These are phyloP conservation scores for Parietaria judaica DNA, from an alignment of 306 rosid genomes.

Conservation along the genomic window DNA sequence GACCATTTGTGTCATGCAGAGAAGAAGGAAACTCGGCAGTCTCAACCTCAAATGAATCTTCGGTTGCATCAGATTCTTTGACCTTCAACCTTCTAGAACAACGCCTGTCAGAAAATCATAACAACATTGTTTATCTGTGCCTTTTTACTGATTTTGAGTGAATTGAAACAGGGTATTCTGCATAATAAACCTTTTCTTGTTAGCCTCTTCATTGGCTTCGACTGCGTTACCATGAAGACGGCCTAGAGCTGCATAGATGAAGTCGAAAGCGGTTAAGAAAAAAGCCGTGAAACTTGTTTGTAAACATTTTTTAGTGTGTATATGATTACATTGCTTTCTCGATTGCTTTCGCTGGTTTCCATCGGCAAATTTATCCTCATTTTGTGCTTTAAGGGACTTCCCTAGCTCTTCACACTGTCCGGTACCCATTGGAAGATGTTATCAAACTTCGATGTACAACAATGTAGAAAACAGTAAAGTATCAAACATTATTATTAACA, in stretches of 20 bases:
- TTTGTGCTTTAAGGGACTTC: conserved; percentile 28
- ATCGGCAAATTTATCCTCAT: conserved; percentile 17
- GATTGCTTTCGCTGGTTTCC: conserved; percentile 39
- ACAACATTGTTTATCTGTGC: background rate
- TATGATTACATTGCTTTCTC: conserved; percentile 37
- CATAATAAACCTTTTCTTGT: conserved; percentile 42
- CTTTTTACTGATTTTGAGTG: background rate
- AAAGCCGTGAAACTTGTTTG: background rate
- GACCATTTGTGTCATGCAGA: conserved; percentile 5
- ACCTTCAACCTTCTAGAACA: conserved; percentile 37
- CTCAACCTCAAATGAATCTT: conserved; percentile 21
- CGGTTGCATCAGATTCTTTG: conserved; percentile 31
- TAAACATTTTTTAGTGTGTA: background rate
- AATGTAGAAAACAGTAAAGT: background rate
- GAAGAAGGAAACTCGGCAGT: conserved; percentile 11
- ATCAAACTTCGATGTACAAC: background rate
- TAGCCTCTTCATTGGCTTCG: conserved; percentile 25
- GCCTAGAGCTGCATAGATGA: conserved; percentile 48
- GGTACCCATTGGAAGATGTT: conserved; percentile 29
- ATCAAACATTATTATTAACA: conserved; percentile 5
- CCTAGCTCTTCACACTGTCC: conserved; percentile 23
- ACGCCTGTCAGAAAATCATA: conserved; percentile 32
- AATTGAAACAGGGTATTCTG: conserved; percentile 10
- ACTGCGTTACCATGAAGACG: conserved; percentile 29
- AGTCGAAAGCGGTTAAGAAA: conserved; percentile 13